Percentiles rank a stretch among this genome's conserved stretches.
phyloP scores from a whole-genome alignment of 306 rosid species.

The Argentina anserina region DNA sequence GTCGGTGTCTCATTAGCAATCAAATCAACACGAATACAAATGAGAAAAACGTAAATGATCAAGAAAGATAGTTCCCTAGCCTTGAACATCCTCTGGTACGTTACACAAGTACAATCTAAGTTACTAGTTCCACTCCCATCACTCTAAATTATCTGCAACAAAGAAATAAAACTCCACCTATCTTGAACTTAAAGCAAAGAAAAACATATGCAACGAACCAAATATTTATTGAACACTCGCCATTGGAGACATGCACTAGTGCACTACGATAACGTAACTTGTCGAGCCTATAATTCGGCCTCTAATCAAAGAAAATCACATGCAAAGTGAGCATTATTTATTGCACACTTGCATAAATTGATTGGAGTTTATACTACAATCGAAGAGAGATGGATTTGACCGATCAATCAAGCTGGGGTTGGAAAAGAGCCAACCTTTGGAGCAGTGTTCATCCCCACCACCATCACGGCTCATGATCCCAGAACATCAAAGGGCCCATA shows the following conservation, averaged over 20 bases:
- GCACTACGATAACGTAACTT: neutral
- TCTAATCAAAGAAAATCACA: neutral
- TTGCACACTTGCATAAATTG: neutral
- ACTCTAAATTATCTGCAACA: too few species aligned
- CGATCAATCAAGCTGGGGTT: neutral
- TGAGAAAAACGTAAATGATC: neutral
- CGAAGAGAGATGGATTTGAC: neutral
- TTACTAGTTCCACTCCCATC: neutral
- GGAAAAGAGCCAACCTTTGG: neutral
- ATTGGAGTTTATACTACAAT: neutral
- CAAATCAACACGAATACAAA: neutral
- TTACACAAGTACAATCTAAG: neutral
- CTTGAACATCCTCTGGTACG: neutral
- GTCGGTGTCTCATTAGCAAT: too few species aligned
- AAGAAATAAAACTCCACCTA: too few species aligned
- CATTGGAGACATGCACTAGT: neutral
- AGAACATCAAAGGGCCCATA: slow-evolving; percentile 16
- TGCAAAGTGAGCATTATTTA: neutral
- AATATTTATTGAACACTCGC: neutral
- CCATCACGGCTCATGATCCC: slow-evolving; percentile 23
- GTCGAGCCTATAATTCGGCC: neutral
- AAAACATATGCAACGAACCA: neutral
- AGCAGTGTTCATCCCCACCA: neutral
- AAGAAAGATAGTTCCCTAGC: neutral
- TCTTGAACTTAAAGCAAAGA: neutral